These are phyloP conservation scores for Coprinellus aureogranulatus DNA, from an alignment of 768 basidiomycete species.

Conservation along the genomic window DNA sequence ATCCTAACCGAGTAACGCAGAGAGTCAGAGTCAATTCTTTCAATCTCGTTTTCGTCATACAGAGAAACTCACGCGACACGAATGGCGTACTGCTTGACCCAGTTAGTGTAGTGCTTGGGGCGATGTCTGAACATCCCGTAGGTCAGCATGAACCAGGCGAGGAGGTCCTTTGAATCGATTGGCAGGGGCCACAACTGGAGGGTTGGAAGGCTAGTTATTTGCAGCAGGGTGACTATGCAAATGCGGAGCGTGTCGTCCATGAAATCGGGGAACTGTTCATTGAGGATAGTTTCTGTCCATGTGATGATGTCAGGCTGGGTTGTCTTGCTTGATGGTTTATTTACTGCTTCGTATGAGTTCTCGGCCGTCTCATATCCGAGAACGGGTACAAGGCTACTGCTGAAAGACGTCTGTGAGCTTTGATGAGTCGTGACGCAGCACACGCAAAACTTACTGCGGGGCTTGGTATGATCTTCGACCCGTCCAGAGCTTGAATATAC, in stretches of 20 bases:
- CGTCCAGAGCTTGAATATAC: background rate
- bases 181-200: background rate
- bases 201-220: background rate
- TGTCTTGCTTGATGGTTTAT: background rate
- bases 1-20: background rate
- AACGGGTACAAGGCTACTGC: too few relatives aligned
- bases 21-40: too few relatives aligned
- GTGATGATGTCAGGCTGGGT: background rate
- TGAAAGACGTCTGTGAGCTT: too few relatives aligned
- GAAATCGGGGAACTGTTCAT: constrained; percentile 2
- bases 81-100: background rate
- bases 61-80: constrained; percentile 1
- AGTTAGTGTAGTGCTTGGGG: background rate
- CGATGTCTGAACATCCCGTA: constrained; percentile 1
- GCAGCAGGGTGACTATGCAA: background rate
- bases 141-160: background rate
- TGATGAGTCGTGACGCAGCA: too few relatives aligned
- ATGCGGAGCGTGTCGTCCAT: background rate
- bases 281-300: constrained; percentile 2
- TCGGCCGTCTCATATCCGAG: background rate
- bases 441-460: background rate
- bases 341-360: background rate
- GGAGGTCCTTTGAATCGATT: background rate
- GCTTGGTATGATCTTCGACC: background rate
- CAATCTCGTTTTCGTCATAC: background rate